Base-by-base conservation (phyloP, 495 filamentous ascomycete species). In the Astrocystis sublimbata region DNA sequence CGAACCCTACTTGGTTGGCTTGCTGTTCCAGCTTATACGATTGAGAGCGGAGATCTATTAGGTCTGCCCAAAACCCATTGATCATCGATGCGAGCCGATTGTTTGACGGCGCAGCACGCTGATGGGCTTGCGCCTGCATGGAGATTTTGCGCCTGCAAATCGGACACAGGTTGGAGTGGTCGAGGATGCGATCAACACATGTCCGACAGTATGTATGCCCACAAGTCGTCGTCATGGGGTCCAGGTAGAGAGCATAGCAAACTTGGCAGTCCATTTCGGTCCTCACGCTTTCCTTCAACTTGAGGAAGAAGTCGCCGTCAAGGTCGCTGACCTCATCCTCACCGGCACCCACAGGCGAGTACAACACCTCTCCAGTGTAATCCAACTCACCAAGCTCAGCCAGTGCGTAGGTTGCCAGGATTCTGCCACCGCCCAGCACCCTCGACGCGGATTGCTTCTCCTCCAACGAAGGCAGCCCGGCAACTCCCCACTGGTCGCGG, bases 141-240 rank as follows among this genome's bases (percentile, higher is more conserved):
- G 83, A 79, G 19, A 94, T 73, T 26, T 74, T 71, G 58, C 87
- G 81, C 50, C 92, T 87, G 68, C 92, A 97, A 9, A 91, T 79
- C 0, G 92, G 91, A 66, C 92, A 97, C 43, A 88, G 76, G 63
- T 83, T 81, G 21, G 89, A 88, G 68, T 93, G 88, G 69, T 92
- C 89, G 38, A 92, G 74, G 12, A 89, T 84, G 42, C 88, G 83
- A 24, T 86, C 82, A 12, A 96, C 76, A 71, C 92, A 97, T 60
- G 83, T 80, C 31, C 89, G 86, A 72, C 92, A 97, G 72, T 93
- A 93, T 0, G 92, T 96, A 72, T 97, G 92, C 4, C 92, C 92
- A 67, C 92, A 97, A 19, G 84, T 77, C 0, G 91, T 93, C 1
- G 92, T 97, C 66, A 92, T 76, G 8, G 92, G 92, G 61, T 96